phyloP scores from a whole-genome alignment of 2,329 filamentous ascomycete species.

The Calonectria pauciramosa region DNA sequence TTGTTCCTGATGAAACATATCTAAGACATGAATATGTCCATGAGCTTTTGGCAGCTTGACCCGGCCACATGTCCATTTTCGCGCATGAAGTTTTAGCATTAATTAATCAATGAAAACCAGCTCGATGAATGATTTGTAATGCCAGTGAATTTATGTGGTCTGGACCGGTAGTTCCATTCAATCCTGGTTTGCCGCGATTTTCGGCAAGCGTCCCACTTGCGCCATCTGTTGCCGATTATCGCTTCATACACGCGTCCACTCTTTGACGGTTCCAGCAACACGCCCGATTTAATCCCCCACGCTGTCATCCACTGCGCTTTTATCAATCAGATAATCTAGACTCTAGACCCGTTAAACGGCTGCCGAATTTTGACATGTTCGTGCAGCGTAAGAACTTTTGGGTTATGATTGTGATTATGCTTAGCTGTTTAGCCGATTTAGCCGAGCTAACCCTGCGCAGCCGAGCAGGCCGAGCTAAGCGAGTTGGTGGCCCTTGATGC shows the following conservation, averaged over 20 bases:
- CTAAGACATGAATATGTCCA: neutral
- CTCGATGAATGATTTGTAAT: too few relatives aligned
- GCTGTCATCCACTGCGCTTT: neutral
- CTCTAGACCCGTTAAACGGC: neutral
- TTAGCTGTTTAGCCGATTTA: neutral
- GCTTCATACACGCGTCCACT: neutral
- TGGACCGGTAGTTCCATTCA: neutral
- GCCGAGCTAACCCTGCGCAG: neutral
- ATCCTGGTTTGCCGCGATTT: neutral
- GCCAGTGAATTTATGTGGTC: neutral
- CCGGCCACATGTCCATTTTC: neutral
- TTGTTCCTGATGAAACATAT: neutral
- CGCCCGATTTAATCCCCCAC: neutral
- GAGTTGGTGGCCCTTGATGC: neutral
- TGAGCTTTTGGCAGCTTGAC: too few relatives aligned
- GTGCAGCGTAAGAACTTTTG: neutral
- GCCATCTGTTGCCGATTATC: neutral
- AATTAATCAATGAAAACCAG: neutral
- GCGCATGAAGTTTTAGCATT: neutral
- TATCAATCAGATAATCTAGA: conserved; percentile 7
- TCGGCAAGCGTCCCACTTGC: neutral
- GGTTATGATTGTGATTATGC: conserved; percentile 2
- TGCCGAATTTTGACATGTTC: neutral
- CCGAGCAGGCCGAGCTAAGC: neutral
- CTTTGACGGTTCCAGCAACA: neutral